Evolutionary conservation across 2,329 filamentous ascomycete genomes (phyloP), one percentile per base, ranked within the genome.

Genomic region (Ophiocordyceps camponoti-floridani): DNA sequence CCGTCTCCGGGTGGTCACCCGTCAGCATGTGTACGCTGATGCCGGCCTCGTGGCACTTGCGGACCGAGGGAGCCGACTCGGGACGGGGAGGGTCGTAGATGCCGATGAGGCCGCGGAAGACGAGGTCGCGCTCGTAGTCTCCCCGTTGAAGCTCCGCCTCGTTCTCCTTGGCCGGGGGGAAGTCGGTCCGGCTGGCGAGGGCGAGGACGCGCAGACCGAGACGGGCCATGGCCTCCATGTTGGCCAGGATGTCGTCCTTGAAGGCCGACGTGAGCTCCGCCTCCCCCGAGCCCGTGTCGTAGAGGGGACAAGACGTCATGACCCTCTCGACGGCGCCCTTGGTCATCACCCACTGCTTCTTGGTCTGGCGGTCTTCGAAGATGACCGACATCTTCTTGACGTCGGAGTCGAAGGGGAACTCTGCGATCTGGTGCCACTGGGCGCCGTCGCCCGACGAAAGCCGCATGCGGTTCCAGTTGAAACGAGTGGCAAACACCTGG

Each of bases 1-100:
- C 84, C 8, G 84, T 89, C 47, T 84, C 64, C 51, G 82, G 77
- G 62, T 89, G 88, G 63, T 89, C 84, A 50, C 84, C 84, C 4
- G 84, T 89, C 3, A 89, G 84, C 84, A 89, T 89, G 54, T 84
- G 81, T 16, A 88, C 82, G 48, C 81, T 73, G 11, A 89, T 83
- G 47, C 84, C 84, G 4, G 84, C 84, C 46, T 73, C 70, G 56
- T 88, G 82, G 55, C 84, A 88, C 47, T 78, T 70, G 47, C 66
- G 67, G 27, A 89, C 83, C 11, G 84, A 82, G 44, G 85, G 75
- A 2, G 69, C 69, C n/a, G 88, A 84, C 48, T 82, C 83, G 0
- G 74, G 70, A 48, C 84, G 81, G 12, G 88, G 71, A 41, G 84
- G 84, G 58, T 89, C 84, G 56, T 88, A 84, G 49, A 89, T 88